phyloP scores from a whole-genome alignment of 345 rosid genomes.

The Carallia pectinifolia region DNA sequence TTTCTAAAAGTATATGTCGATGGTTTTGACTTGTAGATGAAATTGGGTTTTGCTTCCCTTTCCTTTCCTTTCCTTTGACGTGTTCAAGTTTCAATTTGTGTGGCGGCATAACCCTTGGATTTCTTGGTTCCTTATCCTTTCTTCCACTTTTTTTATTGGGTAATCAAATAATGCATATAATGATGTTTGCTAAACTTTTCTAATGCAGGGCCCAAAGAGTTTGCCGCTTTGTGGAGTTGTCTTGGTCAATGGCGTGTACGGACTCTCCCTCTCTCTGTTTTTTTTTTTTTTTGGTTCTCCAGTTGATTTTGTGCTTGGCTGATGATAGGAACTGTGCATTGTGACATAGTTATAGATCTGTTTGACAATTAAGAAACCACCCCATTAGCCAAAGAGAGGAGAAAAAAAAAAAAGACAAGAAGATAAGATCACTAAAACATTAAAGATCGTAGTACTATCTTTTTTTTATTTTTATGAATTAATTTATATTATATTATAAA shows the following conservation, averaged over 20 bases:
- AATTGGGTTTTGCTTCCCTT: not conserved
- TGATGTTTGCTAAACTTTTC: conserved; percentile 1
- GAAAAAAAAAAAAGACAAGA: not conserved
- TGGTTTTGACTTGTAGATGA: not conserved
- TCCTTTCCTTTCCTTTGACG: not conserved
- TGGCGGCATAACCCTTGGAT: not conserved
- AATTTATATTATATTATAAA: no score
- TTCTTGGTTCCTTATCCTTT: not conserved
- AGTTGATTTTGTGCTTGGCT: not conserved
- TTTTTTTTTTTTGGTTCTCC: not conserved
- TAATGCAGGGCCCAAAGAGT: conserved; percentile 53
- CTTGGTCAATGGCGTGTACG: conserved; percentile 74
- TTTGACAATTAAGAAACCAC: not conserved
- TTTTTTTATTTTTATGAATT: no score
- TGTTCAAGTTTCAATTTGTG: not conserved
- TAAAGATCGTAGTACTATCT: no score
- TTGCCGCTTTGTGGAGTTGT: conserved; percentile 62
- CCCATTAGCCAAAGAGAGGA: not conserved
- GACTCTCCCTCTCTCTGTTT: not conserved
- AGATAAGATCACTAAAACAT: not conserved
- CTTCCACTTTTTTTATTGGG: not conserved
- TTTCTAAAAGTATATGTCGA: not conserved
- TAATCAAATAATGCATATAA: not conserved
- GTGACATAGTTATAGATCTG: not conserved
- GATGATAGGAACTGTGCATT: not conserved